These are phyloP conservation scores for Skeletonema costatum DNA, from an alignment of 108 stramenopile genomes.

Conservation along the genomic window DNA sequence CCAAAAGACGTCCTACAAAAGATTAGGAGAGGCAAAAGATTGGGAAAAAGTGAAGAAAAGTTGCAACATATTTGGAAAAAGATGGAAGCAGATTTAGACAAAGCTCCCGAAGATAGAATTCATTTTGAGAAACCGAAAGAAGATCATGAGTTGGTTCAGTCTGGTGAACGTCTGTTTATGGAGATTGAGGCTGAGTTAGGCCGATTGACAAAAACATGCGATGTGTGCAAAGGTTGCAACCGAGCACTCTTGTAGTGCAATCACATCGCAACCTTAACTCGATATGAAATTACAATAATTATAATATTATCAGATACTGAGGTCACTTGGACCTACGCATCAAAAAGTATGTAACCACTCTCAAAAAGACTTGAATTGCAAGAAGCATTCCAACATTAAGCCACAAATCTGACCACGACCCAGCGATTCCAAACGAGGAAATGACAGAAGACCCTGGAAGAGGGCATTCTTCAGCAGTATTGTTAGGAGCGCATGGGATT, in stretches of 20 bases:
- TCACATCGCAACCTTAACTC: no score
- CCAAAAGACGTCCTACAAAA: not conserved
- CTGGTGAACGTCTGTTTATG: not conserved
- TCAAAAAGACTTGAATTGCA: constrained; percentile 48
- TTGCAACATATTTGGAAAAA: not conserved
- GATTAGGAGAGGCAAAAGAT: not conserved
- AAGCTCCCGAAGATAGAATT: not conserved
- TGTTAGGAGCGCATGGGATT: constrained; percentile 51
- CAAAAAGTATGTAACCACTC: constrained; percentile 48
- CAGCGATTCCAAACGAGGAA: constrained; percentile 58
- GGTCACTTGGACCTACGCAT: constrained; percentile 40
- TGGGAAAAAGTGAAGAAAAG: not conserved
- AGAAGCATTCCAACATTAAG: constrained; percentile 65
- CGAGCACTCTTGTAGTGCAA: no score
- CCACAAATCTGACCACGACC: constrained; percentile 60
- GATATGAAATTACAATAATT: no score
- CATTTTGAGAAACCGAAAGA: not conserved
- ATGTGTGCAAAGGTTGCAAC: not conserved
- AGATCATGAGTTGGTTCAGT: not conserved
- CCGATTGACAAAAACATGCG: not conserved
- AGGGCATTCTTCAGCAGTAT: constrained; percentile 54
- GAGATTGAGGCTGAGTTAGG: not conserved
- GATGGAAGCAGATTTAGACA: not conserved
- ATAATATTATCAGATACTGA: not conserved
- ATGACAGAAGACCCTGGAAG: constrained; percentile 63